Conservation (phyloP, 2,329 filamentous ascomycete genomes). For the Myriosclerotinia curreyana region DNA sequence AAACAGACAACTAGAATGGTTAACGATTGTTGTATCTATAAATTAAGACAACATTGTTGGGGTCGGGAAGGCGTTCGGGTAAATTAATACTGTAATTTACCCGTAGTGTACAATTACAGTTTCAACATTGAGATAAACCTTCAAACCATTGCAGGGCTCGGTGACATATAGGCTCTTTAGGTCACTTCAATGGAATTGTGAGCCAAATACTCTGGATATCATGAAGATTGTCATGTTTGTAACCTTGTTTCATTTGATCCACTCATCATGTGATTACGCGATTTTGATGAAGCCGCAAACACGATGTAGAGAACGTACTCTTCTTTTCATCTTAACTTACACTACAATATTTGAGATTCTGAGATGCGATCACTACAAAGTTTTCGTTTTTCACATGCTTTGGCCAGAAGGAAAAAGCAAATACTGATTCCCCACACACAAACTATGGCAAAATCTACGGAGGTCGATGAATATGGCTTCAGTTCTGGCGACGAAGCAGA, state of each 20-base stretch:
- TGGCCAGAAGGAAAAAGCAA: background rate
- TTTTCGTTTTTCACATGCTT: background rate
- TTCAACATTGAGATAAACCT: background rate
- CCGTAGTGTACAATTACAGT: background rate
- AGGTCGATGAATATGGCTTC: slow-evolving; percentile 27
- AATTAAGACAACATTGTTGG: background rate
- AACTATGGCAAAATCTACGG: background rate
- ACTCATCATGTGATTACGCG: background rate
- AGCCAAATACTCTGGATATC: background rate
- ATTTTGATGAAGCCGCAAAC: background rate
- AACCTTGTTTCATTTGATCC: background rate
- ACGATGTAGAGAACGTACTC: background rate
- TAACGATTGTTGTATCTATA: background rate
- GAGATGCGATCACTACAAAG: background rate
- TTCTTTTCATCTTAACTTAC: background rate
- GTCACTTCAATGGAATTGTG: no score
- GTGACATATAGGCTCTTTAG: background rate
- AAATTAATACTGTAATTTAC: no score
- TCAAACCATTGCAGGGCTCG: no score
- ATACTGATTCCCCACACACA: background rate
- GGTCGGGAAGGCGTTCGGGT: background rate
- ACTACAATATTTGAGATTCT: background rate
- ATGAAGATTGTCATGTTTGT: background rate
- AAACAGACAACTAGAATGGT: background rate
- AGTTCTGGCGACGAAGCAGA: slow-evolving; percentile 29